Evolutionary conservation across 305 asterid genomes (phyloP).

Genomic region (Nicotiana rustica): DNA sequence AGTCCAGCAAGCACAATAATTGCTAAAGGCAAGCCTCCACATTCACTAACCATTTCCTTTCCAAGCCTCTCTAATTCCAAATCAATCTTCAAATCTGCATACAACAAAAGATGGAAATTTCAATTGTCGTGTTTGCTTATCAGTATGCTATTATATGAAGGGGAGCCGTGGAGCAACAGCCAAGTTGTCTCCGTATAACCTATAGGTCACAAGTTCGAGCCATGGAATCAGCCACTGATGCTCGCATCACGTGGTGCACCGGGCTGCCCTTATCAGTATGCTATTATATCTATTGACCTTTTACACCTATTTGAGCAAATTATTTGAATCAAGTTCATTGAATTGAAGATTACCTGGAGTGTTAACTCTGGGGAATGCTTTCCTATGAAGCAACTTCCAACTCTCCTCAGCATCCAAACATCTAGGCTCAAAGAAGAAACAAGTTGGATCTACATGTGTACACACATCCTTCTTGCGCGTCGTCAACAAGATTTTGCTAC

Average conservation of each 20-base stretch:
- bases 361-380: conserved; percentile 41
- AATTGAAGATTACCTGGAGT: conserved; percentile 41
- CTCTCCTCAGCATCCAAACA: conserved; percentile 55
- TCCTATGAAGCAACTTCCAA: conserved; percentile 58
- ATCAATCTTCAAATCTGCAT: conserved; percentile 43
- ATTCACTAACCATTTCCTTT: conserved; percentile 59
- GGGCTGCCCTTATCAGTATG: too few species aligned
- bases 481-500: conserved; percentile 53
- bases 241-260: too few species aligned
- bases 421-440: conserved; percentile 54
- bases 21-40: conserved; percentile 72
- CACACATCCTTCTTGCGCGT: conserved; percentile 57
- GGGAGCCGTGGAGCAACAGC: too few species aligned
- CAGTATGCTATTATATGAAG: not conserved
- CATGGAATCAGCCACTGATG: too few species aligned
- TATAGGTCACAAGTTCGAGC: too few species aligned
- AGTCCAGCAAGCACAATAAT: conserved; percentile 66
- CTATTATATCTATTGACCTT: not conserved
- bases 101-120: not conserved
- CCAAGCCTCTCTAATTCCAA: conserved; percentile 55
- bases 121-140: not conserved
- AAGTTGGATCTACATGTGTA: conserved; percentile 40
- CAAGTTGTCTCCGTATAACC: too few species aligned
- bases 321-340: not conserved
- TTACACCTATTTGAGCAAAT: not conserved